Base-by-base conservation (phyloP, 495 filamentous ascomycete species). In the Penicillium cosmopolitanum region DNA sequence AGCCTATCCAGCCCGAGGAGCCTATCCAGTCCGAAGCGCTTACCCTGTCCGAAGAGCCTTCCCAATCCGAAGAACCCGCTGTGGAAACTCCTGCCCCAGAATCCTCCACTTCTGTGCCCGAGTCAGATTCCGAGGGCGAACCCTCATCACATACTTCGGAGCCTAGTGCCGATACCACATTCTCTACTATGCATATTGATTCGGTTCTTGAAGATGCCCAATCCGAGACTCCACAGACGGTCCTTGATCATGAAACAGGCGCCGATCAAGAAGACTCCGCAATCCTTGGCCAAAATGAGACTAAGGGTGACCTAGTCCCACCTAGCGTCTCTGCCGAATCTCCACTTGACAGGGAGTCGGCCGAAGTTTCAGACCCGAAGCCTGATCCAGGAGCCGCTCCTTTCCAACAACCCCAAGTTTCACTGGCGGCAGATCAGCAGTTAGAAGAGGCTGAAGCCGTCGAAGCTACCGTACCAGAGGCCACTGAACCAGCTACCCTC, bases 221-320 rank as follows among this genome's bases (percentile, higher is more conserved):
- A 55, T 53, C 50, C 13, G 65, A 70, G 57, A 53, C 56, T 12
- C 42, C 61, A 50, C 71, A 63, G 61, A 59, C 60, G 28, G 18
- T 63, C 50, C 44, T 57, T 57, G 63, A 74, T 57, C 55, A 63
- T 71, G 70, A 76, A 71, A 71, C 66, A 47, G 56, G 60, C 52
- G 42, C 55, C 40, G 59, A 62, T 51, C 51, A 65, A 43, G 57
- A 54, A 52, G 67, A 70, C 55, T 65, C 67, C 66, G 62, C 66
- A 61, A 59, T 58, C 18, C 48, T 62, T 58, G 55, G 48, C 55
- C 63, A 62, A 53, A 67, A 51, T 47, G 64, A 72, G 50, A 57
- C 69, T 75, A 72, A 73, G 60, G 64, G 64, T 57, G 64, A 70
- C 60, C 64, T 72, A 66, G 63, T 63, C 61, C 67, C 70, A 61